Evolutionary conservation across 2,329 filamentous ascomycete species (phyloP), one percentile per base, ranked within the genome.

Genomic region (Nemania sp.): DNA sequence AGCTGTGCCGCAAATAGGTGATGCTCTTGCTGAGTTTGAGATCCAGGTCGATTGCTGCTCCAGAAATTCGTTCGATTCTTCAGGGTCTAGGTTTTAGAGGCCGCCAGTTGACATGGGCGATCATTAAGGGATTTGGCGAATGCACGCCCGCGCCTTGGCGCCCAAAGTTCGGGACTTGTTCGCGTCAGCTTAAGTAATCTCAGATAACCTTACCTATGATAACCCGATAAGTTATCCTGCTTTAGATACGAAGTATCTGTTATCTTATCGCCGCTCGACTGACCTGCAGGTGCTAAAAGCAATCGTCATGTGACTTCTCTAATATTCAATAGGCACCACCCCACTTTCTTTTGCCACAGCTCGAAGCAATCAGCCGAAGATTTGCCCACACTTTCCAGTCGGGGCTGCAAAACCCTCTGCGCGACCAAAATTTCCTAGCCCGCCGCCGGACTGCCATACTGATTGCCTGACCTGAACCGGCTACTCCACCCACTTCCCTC

Each of bases 401-500:
- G 64, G 65, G 65, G 65, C 61, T 66, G 64, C 56, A 65, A 68
- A 68, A 67, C 66, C 66, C 66, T 68, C 63, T n/a, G 52, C 46
- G 56, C 55, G 57, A 47, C 62, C 60, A 63, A 69, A 69, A 65
- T 64, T 64, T 60, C 45, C 49, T 55, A 43, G 45, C 59, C 54
- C 39, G 53, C 48, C 17, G n/a, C n/a, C n/a, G n/a, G n/a, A 31
- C 34, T 40, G 47, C 52, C 53, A 50, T 61, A 56, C 52, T 46
- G 59, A 62, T n/a, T n/a, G n/a, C n/a, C 49, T 65, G 57, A 57
- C 60, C 49, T 56, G 52, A 39, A 44, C 12, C 41, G 44, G 57
- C 49, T 58, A 60, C 63, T 65, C 63, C 62, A 64, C 64, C 62
- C 52, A 26, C 58, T 49, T 50, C 51, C 46, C 54, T 52, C 53